Evolutionary conservation across 352 stramenopile species (phyloP).

Genomic region (Globisporangium spiculum): DNA sequence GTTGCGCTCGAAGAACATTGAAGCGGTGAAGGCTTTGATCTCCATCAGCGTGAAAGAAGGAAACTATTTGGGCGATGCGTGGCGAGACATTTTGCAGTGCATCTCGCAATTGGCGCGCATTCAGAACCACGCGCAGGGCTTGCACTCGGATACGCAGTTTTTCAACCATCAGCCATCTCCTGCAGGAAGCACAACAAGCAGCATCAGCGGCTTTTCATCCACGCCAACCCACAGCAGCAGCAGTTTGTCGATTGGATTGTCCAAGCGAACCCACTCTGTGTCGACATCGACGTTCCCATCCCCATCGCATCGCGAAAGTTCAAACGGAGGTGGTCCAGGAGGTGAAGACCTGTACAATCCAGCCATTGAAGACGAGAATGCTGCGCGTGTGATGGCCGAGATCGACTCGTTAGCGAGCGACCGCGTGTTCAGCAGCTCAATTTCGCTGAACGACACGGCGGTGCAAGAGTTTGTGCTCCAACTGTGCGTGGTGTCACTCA

Average conservation of each 20-base stretch:
- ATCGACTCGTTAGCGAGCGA: conserved; percentile 89
- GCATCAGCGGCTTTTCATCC: conserved; percentile 7
- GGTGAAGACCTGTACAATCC: conserved; percentile 67
- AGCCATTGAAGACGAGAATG: conserved; percentile 82
- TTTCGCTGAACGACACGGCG: conserved; percentile 67
- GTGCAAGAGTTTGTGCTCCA: conserved; percentile 90
- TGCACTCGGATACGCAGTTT: conserved; percentile 81
- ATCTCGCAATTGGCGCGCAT: conserved; percentile 98
- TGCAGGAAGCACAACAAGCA: conserved; percentile 26
- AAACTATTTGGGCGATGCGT: conserved; percentile 96
- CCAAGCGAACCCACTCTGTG: conserved; percentile 14
- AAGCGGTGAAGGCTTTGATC: conserved; percentile 96
- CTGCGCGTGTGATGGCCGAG: conserved; percentile 71
- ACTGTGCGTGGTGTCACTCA: conserved; percentile 89
- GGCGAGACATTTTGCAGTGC: conserved; percentile 95
- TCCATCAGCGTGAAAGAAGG: conserved; percentile 96
- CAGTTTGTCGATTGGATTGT: conserved; percentile 19
- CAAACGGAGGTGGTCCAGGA: conserved; percentile 23
- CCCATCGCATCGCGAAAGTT: conserved; percentile 41
- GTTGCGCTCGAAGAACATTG: conserved; percentile 97
- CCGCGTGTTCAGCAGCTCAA: conserved; percentile 89
- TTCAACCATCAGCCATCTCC: conserved; percentile 56
- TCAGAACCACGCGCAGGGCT: conserved; percentile 92
- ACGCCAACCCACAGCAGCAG: conserved; percentile 25
- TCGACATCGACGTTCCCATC: conserved; percentile 37